Base-by-base conservation (phyloP, 768 basidiomycete genomes). In the Hypsizygus marmoreus region DNA sequence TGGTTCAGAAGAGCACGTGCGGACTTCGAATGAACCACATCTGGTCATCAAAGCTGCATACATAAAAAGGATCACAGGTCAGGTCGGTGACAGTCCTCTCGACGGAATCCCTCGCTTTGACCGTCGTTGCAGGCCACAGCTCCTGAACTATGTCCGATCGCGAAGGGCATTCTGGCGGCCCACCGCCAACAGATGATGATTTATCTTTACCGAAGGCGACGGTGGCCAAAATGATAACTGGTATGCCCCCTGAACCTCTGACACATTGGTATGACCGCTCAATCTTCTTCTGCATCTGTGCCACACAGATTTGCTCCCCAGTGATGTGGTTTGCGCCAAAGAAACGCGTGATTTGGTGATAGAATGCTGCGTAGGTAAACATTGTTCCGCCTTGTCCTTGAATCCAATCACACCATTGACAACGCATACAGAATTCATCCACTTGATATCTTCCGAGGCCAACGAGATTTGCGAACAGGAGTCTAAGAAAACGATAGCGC, bases 301-400 rank as follows among this genome's bases (percentile, higher is more conserved):
- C n/a, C n/a, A n/a, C n/a, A n/a, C 64, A 98, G 97, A 99, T 59
- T 70, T 97, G 52, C 79, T 98, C 12, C 93, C 95, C 17, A 80
- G 69, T 54, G 95, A 97, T 59, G 77, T 95, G 10, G 75, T 82
- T 23, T 97, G 93, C 61, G 82, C 94, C 19, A 98, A 97, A 69
- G 97, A 98, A 59, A 95, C 95, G 51, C 86, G 93, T 57, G 97
- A 98, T 75, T 69, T 98, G 53, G 87, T 99, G 31, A 94, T 95
- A 66, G 94, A 97, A 72, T 98, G 95, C 59, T 97, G 95, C 82
- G 92, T 98, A 81, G 97, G 97, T 97, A 75, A 86, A 86, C 78
- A 74, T 49, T 44, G 48, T 47, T 56, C 40, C 35, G 28, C 22
- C 44, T 51, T 26, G 45, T 45, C 39, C 33, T 20, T 29, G 31